Base-by-base conservation (phyloP, 176 grass and related monocot species). In the Miscanthus lutarioriparius region DNA sequence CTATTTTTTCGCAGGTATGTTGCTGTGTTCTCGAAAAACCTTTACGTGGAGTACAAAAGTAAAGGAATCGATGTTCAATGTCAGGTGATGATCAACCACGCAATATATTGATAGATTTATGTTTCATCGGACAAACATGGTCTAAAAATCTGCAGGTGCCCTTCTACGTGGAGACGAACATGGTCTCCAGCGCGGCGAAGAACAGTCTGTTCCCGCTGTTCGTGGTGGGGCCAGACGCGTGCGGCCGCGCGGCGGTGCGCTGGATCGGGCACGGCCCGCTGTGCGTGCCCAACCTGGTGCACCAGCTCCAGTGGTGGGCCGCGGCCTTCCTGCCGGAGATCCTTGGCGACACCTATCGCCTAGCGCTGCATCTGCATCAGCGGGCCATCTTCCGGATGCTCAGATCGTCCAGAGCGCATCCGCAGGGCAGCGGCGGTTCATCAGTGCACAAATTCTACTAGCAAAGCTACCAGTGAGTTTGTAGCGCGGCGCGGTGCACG, bases 231-330 rank as follows among this genome's bases (percentile, higher is more conserved):
- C 23, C 65, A 0, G 79, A 81, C 8, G 79, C 33, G 22, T 81
- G 67, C 6, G 79, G 65, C 44, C 48, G 14, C 15, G 79, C 65
- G 7, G 79, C 65, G 4, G 45, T 26, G 45, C 36, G 79, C 0
- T 53, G 65, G 79, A 81, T 81, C 65, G 79, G 79, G 22, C 30
- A 70, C 36, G 79, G 79, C 14, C 4, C 7, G 45, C 22, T 69
- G 32, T 81, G 79, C 43, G 48, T 81, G 64, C 79, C 65, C 36
- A 81, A 70, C 30, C 1, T 81, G 0, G 64, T 12, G 7, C 79
- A 81, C 79, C 65, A 23, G 65, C 28, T 81, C 8, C 45, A 81
- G 32, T 70, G 65, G 45, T 81, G 65, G 70, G 14, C 0, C 1
- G 40, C n/a, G 10, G 70, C 4, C n/a, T 72, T 8, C n/a, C 0